A percentile compares a stretch with the other conserved stretches of the same genome.
Evolutionary conservation across 306 rosid genomes (phyloP).

Genomic region (Castanea sativa): DNA sequence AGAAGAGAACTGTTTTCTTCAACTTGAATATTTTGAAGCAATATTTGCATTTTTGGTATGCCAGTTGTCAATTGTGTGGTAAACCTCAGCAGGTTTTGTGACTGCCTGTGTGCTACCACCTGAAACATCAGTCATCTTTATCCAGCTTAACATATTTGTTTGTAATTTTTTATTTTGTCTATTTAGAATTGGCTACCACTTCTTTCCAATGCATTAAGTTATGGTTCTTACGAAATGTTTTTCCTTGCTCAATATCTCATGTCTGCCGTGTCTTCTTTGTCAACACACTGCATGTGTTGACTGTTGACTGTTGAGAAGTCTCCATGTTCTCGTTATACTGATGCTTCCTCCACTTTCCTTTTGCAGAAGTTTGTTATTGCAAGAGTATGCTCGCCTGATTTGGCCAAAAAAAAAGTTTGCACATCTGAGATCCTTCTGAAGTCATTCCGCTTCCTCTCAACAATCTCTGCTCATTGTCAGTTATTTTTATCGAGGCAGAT

Average conservation of each 20-base stretch:
- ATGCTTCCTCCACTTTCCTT: conserved; percentile 1
- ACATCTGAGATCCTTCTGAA: background rate
- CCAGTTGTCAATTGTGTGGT: background rate
- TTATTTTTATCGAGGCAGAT: background rate
- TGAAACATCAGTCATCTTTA: background rate
- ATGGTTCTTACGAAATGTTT: background rate
- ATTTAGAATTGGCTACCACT: background rate
- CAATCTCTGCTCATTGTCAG: background rate
- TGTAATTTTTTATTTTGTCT: background rate
- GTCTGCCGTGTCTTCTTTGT: background rate
- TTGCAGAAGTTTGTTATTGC: conserved; percentile 22
- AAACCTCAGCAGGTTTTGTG: background rate
- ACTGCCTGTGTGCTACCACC: background rate
- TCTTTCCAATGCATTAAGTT: too few relatives aligned
- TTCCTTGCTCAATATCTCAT: background rate
- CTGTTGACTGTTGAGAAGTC: background rate
- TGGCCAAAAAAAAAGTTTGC: background rate
- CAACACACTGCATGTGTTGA: too few relatives aligned
- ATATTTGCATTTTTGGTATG: background rate
- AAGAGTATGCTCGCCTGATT: background rate
- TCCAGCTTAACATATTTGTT: background rate
- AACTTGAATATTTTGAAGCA: background rate
- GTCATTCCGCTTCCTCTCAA: background rate
- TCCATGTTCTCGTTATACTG: conserved; percentile 3
- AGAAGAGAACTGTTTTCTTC: background rate